Conservation (phyloP, 768 basidiomycete genomes). For the Lentinus brumalis region DNA sequence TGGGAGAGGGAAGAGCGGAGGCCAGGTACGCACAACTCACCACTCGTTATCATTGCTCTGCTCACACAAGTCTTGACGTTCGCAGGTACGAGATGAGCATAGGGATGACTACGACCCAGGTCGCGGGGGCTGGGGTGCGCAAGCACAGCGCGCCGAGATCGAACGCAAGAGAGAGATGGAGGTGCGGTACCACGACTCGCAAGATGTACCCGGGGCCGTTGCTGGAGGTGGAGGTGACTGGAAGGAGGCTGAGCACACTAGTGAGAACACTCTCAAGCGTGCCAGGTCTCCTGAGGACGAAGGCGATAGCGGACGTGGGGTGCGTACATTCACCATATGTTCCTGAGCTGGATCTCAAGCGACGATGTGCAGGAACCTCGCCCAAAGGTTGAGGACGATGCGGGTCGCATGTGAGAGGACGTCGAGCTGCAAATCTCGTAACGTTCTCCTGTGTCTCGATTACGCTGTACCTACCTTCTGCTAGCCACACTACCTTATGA, state of each 20-base stretch:
- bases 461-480: too few species aligned
- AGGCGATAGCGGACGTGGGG: conserved; percentile 57
- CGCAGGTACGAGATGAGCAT: conserved; percentile 86
- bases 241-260: conserved; percentile 62
- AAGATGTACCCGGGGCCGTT: conserved; percentile 78
- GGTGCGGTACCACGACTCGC: conserved; percentile 81
- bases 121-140: conserved; percentile 93
- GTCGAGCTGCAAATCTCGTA: neutral
- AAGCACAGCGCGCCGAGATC: conserved; percentile 71
- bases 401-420: conserved; percentile 58
- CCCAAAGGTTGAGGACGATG: conserved; percentile 57
- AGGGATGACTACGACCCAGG: conserved; percentile 96
- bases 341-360: conserved; percentile 12
- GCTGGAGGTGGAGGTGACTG: conserved; percentile 86
- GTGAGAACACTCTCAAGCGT: conserved; percentile 57
- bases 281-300: conserved; percentile 81
- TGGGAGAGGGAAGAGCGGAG: conserved; percentile 95
- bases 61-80: neutral
- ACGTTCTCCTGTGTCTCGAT: neutral
- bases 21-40: conserved; percentile 55
- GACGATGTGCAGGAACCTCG: conserved; percentile 50
- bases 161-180: conserved; percentile 82
- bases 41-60: neutral
- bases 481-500: neutral
- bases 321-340: conserved; percentile 35